phyloP scores from a whole-genome alignment of 202 grass and related monocot genomes.

The Musa balbisiana region DNA sequence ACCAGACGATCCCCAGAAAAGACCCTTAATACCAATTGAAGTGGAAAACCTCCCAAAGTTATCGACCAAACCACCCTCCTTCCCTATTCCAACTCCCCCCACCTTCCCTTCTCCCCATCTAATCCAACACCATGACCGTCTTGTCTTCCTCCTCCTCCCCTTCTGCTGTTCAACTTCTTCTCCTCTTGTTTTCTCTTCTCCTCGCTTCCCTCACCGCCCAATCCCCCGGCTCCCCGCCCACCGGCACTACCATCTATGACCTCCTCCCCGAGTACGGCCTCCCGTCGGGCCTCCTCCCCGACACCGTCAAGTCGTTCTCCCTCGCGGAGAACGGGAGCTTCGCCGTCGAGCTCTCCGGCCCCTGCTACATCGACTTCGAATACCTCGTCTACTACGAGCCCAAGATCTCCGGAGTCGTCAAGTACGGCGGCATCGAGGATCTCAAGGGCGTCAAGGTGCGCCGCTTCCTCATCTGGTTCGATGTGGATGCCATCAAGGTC shows the following conservation, averaged over 20 bases:
- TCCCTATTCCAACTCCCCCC: no score
- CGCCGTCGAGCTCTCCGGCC: neutral
- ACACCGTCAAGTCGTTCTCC: neutral
- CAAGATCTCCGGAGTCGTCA: slow-evolving; percentile 3
- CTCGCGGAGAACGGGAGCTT: neutral
- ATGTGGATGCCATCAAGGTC: slow-evolving; percentile 8
- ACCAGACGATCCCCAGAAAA: no score
- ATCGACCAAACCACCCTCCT: no score
- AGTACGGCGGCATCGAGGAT: slow-evolving; percentile 3
- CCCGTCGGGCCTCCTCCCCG: slow-evolving; percentile 7
- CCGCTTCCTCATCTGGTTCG: slow-evolving; percentile 1
- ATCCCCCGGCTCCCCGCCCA: neutral
- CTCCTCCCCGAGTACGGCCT: slow-evolving; percentile 5
- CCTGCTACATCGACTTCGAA: slow-evolving; percentile 9
- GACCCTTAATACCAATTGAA: no score
- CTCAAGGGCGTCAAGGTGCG: slow-evolving; percentile 5
- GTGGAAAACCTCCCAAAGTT: no score
- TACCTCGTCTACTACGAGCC: slow-evolving; percentile 8
- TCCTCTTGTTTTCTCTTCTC: neutral
- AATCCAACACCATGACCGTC: neutral
- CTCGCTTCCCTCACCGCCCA: neutral
- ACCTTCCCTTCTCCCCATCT: no score
- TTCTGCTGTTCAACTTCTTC: neutral
- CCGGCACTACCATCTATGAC: slow-evolving; percentile 4
- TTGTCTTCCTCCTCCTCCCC: neutral